A percentile compares a stretch with the other conserved stretches of the same genome.
Conservation (phyloP, 2,329 filamentous ascomycete species). For the Talaromyces sp. region DNA sequence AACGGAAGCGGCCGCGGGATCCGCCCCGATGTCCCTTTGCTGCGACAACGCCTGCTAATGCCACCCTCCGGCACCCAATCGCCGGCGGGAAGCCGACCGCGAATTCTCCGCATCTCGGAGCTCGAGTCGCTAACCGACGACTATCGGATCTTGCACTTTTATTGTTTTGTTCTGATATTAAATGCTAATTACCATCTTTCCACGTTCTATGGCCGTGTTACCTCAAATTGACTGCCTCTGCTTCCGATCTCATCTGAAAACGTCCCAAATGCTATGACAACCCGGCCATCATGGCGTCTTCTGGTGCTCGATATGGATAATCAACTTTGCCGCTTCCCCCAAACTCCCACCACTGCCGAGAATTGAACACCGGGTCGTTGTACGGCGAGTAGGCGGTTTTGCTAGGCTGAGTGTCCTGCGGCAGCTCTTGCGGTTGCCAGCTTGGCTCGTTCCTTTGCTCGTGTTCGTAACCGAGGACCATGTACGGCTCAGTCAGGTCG, state of each 20-base stretch:
- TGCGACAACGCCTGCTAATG: conserved; percentile 2
- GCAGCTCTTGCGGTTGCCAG: not conserved
- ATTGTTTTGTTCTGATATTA: not conserved
- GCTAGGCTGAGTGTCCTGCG: conserved; percentile 6
- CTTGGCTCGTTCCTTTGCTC: conserved; percentile 2
- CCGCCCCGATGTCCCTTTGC: conserved; percentile 9
- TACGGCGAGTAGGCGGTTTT: conserved; percentile 31
- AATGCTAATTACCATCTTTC: too few species aligned
- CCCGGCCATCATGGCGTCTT: not conserved
- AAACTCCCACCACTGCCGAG: conserved; percentile 34
- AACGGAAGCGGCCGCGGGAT: conserved; percentile 13
- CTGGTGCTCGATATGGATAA: not conserved
- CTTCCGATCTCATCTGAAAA: too few species aligned
- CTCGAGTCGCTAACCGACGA: conserved; percentile 4
- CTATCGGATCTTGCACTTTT: conserved; percentile 5
- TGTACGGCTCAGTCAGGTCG: conserved; percentile 8
- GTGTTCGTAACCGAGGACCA: conserved; percentile 11
- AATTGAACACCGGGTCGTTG: conserved; percentile 38
- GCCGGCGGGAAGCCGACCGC: not conserved
- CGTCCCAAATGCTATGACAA: not conserved
- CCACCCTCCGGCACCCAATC: conserved; percentile 2
- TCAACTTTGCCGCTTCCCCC: conserved; percentile 13
- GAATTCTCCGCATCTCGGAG: conserved; percentile 8
- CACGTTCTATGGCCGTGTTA: too few species aligned
- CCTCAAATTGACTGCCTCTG: too few species aligned